These are phyloP conservation scores for Leavenworthia alabamica DNA, from an alignment of 345 rosid species.

Conservation along the genomic window DNA sequence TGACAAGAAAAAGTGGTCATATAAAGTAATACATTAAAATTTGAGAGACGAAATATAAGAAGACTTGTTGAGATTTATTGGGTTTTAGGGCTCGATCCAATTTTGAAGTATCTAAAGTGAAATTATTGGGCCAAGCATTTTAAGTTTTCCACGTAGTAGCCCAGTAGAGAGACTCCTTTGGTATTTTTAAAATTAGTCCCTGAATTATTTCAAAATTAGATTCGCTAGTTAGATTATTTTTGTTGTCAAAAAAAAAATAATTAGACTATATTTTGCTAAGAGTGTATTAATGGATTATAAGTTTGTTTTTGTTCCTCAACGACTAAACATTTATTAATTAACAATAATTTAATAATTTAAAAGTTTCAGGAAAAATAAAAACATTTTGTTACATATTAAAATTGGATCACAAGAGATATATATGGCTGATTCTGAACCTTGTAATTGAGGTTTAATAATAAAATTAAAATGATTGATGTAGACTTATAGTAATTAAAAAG, in stretches of 20 bases:
- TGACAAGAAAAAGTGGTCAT: background rate
- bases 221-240: background rate
- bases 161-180: too few relatives aligned
- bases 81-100: background rate
- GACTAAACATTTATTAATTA: background rate
- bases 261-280: too few relatives aligned
- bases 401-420: background rate
- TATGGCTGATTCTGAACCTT: background rate
- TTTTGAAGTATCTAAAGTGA: background rate
- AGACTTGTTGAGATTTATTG: background rate
- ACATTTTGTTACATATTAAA: background rate
- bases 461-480: constrained; percentile 17
- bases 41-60: background rate
- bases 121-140: background rate
- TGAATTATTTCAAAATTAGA: background rate
- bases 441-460: background rate
- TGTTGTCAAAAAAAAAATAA: too few relatives aligned
- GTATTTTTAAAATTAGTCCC: background rate
- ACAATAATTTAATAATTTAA: background rate
- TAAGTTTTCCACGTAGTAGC: background rate
- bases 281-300: background rate
- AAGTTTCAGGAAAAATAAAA: background rate
- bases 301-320: background rate
- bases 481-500: constrained; percentile 3
- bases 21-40: background rate